phyloP scores from a whole-genome alignment of 2,329 filamentous ascomycete genomes.

The Rhynchosporium agropyri region DNA sequence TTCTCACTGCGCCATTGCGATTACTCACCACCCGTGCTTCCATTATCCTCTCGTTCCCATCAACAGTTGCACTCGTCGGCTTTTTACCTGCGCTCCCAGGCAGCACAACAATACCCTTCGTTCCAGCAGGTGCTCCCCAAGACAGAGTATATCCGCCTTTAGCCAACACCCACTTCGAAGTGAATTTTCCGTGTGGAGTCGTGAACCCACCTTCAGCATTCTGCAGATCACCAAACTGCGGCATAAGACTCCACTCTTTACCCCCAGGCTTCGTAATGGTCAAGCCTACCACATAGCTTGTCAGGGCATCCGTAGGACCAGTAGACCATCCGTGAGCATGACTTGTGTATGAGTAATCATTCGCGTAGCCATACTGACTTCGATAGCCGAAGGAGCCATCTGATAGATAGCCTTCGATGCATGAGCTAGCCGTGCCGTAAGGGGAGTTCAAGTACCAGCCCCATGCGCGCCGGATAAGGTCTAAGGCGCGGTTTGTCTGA shows the following conservation, averaged over 20 bases:
- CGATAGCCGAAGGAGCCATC: slow-evolving; percentile 60
- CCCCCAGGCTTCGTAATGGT: slow-evolving; percentile 44
- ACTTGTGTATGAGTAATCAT: slow-evolving; percentile 49
- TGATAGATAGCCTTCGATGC: slow-evolving; percentile 61
- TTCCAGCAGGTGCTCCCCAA: slow-evolving; percentile 30
- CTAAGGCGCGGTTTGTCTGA: slow-evolving; percentile 53
- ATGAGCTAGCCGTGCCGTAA: slow-evolving; percentile 59
- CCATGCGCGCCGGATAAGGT: slow-evolving; percentile 59
- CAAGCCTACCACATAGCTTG: slow-evolving; percentile 49
- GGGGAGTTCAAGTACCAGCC: slow-evolving; percentile 63
- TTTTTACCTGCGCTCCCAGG: slow-evolving; percentile 10
- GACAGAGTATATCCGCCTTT: slow-evolving; percentile 22
- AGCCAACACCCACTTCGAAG: slow-evolving; percentile 39
- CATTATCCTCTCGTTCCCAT: slow-evolving; percentile 14
- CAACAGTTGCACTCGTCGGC: slow-evolving; percentile 10
- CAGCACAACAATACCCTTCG: slow-evolving; percentile 26
- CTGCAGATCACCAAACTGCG: slow-evolving; percentile 46
- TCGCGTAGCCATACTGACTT: slow-evolving; percentile 50
- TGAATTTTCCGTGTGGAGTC: slow-evolving; percentile 46
- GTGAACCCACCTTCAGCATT: slow-evolving; percentile 47
- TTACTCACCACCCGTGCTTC: slow-evolving; percentile 12
- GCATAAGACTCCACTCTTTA: slow-evolving; percentile 45
- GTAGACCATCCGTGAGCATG: slow-evolving; percentile 55
- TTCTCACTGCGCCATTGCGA: slow-evolving; percentile 8
- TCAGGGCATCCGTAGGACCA: slow-evolving; percentile 51